Evolutionary conservation across 1,139 yeast genomes (phyloP).

Genomic region (Geotrichum reessii): DNA sequence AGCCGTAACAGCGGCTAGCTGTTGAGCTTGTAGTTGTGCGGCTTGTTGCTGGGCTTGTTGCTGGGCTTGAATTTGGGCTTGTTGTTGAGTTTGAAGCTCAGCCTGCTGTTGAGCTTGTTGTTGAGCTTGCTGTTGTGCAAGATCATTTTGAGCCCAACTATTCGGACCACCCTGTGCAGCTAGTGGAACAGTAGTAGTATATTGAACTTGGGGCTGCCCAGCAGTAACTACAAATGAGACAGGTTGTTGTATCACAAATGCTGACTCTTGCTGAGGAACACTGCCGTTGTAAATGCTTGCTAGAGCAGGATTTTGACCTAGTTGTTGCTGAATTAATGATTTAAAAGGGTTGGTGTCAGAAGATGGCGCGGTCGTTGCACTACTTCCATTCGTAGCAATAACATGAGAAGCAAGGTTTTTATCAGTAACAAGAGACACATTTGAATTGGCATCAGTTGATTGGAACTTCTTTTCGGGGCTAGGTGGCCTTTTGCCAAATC

Average conservation of each 20-base stretch:
- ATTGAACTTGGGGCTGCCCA: slow-evolving; percentile 22
- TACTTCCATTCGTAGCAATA: slow-evolving; percentile 30
- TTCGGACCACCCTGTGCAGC: slow-evolving; percentile 9
- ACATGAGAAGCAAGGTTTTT: slow-evolving; percentile 21
- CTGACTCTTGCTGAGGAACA: slow-evolving; percentile 23
- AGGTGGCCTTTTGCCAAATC: slow-evolving; percentile 19
- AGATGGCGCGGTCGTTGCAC: slow-evolving; percentile 29
- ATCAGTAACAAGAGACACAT: slow-evolving; percentile 8
- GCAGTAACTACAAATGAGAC: slow-evolving; percentile 21
- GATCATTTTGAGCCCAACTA: slow-evolving; percentile 21
- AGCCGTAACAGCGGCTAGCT: slow-evolving; percentile 21
- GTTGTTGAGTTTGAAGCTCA: slow-evolving; percentile 18
- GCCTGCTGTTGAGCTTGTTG: slow-evolving; percentile 10
- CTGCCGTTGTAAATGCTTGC: slow-evolving; percentile 25
- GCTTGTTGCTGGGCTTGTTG: slow-evolving; percentile 16
- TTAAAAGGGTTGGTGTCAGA: slow-evolving; percentile 25
- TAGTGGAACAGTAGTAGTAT: slow-evolving; percentile 16
- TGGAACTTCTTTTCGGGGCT: not conserved
- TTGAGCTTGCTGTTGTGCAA: slow-evolving; percentile 21
- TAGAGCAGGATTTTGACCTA: slow-evolving; percentile 20
- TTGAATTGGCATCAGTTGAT: not conserved
- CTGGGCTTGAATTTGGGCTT: slow-evolving; percentile 20
- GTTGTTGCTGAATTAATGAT: slow-evolving; percentile 16
- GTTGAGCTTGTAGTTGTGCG: slow-evolving; percentile 15
- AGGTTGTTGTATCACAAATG: not conserved